Evolutionary conservation across 345 rosid genomes (phyloP).

Genomic region (Brassica cretica): DNA sequence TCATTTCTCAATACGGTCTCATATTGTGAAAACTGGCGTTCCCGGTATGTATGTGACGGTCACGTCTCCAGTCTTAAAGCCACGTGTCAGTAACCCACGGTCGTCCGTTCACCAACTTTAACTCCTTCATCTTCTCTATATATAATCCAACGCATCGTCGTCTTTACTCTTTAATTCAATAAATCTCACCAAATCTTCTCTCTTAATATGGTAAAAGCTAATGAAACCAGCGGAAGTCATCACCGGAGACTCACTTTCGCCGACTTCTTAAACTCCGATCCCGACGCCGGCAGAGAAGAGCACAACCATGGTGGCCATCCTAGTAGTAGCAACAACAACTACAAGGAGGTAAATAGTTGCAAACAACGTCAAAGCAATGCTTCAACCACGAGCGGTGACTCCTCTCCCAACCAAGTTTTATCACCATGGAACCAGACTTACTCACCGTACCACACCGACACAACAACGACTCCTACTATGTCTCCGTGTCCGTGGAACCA

Average conservation of each 20-base stretch:
- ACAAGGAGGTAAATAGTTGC: neutral
- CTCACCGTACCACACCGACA: conserved; percentile 54
- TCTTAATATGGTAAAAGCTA: conserved; percentile 24
- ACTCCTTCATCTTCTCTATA: conserved; percentile 22
- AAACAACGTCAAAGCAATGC: conserved; percentile 37
- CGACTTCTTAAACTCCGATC: conserved; percentile 58
- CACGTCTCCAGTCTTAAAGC: conserved; percentile 30
- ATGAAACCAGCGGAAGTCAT: conserved; percentile 29
- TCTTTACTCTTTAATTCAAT: conserved; percentile 20
- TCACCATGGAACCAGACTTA: conserved; percentile 56
- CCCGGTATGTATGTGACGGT: conserved; percentile 9
- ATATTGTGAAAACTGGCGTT: conserved; percentile 28
- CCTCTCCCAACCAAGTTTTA: conserved; percentile 48
- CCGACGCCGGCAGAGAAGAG: conserved; percentile 31
- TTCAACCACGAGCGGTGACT: conserved; percentile 48
- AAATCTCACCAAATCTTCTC: conserved; percentile 16
- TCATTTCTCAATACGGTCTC: conserved; percentile 3
- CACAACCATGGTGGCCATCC: conserved; percentile 23
- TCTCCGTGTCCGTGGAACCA: conserved; percentile 63
- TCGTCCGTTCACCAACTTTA: conserved; percentile 32
- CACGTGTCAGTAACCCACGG: conserved; percentile 40
- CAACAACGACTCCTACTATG: conserved; percentile 49
- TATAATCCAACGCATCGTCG: conserved; percentile 11
- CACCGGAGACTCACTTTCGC: conserved; percentile 56
- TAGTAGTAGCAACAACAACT: conserved; percentile 18